Conservation (phyloP, 2,329 filamentous ascomycete species). For the Colletotrichum eleusines region DNA sequence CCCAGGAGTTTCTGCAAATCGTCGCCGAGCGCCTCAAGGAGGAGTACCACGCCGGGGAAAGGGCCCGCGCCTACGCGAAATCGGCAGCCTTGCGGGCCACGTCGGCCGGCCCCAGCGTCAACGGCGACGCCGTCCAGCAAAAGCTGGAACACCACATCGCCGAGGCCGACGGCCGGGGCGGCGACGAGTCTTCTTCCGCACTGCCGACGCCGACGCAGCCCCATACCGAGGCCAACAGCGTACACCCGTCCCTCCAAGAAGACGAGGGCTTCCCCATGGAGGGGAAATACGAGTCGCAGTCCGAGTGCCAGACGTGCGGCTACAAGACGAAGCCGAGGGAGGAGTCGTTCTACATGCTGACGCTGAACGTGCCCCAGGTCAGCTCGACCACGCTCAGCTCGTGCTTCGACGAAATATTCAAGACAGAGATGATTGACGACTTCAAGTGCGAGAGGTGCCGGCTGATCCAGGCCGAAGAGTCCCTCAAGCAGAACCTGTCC, state of each 20-base stretch:
- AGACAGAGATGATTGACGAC: conserved; percentile 95
- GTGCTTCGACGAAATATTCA: conserved; percentile 94
- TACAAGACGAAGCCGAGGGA: conserved; percentile 88
- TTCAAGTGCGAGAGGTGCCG: conserved; percentile 96
- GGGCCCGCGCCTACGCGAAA: conserved; percentile 73
- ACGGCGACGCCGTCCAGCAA: conserved; percentile 47
- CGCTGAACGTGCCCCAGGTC: conserved; percentile 88
- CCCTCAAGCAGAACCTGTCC: conserved; percentile 70
- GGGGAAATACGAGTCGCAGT: conserved; percentile 92
- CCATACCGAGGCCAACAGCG: conserved; percentile 37
- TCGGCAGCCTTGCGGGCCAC: conserved; percentile 45
- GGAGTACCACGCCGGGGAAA: conserved; percentile 88
- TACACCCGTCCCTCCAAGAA: conserved; percentile 33
- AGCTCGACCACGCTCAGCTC: conserved; percentile 83
- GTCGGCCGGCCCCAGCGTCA: conserved; percentile 32
- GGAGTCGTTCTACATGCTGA: conserved; percentile 91
- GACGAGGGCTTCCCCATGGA: conserved; percentile 85
- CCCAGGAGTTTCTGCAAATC: conserved; percentile 96
- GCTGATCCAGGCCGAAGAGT: conserved; percentile 80
- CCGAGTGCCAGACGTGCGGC: conserved; percentile 89
- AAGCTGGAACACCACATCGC: conserved; percentile 49
- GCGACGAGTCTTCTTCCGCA: conserved; percentile 36
- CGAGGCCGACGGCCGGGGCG: conserved; percentile 29
- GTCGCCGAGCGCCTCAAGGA: conserved; percentile 92
- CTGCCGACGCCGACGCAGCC: conserved; percentile 35